Percentiles rank a stretch among this genome's conserved stretches.
These are phyloP conservation scores for Paratinospora sagittata DNA, from an alignment of 164 flowering plant genomes.

Conservation along the genomic window DNA sequence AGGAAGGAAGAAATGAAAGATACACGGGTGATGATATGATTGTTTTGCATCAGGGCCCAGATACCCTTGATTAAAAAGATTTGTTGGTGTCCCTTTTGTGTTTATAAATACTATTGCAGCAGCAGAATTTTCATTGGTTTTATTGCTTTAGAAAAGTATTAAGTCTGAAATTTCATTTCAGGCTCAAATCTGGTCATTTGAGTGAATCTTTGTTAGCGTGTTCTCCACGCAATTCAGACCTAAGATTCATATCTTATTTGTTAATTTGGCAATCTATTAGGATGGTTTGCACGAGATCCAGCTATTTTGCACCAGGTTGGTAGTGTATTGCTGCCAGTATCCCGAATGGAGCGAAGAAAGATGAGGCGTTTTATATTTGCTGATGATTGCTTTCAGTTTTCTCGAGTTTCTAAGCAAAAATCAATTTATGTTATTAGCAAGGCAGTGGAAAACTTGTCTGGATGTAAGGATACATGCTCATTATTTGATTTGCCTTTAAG, in stretches of 20 bases:
- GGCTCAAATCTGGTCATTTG: not conserved
- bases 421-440: constrained; percentile 49
- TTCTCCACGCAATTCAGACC: not conserved
- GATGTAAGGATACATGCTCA: constrained; percentile 64
- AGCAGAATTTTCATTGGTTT: not conserved
- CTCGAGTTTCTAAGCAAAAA: constrained; percentile 63
- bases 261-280: constrained; percentile 28
- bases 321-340: constrained; percentile 52
- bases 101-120: not conserved
- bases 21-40: not conserved
- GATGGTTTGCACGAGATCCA: constrained; percentile 91
- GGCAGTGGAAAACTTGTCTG: constrained; percentile 60
- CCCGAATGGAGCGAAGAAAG: constrained; percentile 49
- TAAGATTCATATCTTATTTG: not conserved
- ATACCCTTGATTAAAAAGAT: too few relatives aligned
- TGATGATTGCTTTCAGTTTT: constrained; percentile 87
- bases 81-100: not conserved
- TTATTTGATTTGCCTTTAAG: not conserved
- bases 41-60: not conserved
- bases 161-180: not conserved
- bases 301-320: constrained; percentile 71
- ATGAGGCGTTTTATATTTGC: constrained; percentile 64
- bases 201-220: not conserved
- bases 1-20: not conserved
- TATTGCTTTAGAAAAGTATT: not conserved